A percentile compares a stretch with the other conserved stretches of the same genome.
Conservation (phyloP, 768 basidiomycete species). For the Mycena venus region DNA sequence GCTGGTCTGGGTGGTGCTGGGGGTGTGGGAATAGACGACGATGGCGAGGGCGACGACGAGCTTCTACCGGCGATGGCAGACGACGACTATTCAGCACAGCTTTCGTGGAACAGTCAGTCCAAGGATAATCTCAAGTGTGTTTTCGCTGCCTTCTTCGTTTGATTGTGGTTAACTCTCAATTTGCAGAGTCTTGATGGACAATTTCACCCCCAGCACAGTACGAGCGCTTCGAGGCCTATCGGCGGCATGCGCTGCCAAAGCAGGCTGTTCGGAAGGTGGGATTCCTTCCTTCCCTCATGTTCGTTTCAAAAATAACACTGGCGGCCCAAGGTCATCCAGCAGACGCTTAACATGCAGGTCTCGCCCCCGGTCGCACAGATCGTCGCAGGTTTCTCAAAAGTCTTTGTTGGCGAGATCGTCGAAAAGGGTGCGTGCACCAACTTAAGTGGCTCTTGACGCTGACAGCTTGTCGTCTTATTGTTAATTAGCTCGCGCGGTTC, state of each 20-base stretch:
- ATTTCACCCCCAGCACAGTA: constrained; percentile 87
- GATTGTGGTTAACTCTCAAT: background rate
- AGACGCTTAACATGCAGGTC: constrained; percentile 83
- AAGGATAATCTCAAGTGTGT: constrained; percentile 87
- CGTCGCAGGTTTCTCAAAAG: constrained; percentile 90
- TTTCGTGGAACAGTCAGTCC: constrained; percentile 88
- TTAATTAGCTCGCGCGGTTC: constrained; percentile 81
- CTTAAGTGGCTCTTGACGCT: constrained; percentile 1
- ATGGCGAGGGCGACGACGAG: constrained; percentile 86
- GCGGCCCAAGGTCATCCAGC: constrained; percentile 79
- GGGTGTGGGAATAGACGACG: constrained; percentile 53
- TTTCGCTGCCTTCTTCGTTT: constrained; percentile 1
- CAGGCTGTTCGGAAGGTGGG: constrained; percentile 84
- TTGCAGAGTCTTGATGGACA: constrained; percentile 88
- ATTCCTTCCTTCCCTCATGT: background rate
- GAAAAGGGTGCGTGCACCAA: constrained; percentile 76
- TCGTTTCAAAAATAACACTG: background rate
- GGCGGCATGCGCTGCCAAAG: constrained; percentile 86
- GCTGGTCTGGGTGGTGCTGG: constrained; percentile 20
- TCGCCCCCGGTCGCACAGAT: constrained; percentile 91
- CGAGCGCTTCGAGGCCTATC: constrained; percentile 90
- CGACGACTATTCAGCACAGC: constrained; percentile 88
- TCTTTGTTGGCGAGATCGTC: constrained; percentile 93
- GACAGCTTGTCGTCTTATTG: background rate
- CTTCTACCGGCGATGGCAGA: constrained; percentile 88